Conservation (phyloP, 2,329 filamentous ascomycete species). For the Epichloe baconii region DNA sequence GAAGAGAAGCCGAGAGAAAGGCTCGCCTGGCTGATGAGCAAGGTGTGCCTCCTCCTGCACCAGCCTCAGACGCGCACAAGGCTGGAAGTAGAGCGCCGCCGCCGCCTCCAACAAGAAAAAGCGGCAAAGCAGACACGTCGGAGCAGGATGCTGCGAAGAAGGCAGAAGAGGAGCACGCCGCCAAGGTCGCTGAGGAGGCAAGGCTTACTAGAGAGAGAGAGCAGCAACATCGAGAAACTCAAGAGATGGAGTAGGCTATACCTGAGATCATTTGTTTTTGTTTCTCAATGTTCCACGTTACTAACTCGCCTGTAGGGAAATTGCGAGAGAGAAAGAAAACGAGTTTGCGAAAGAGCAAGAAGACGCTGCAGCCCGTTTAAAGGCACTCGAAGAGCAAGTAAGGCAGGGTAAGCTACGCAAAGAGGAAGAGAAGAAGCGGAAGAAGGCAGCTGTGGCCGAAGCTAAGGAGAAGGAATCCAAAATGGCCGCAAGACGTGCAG, state of each 20-base stretch:
- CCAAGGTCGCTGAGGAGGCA: conserved; percentile 52
- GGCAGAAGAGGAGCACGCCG: conserved; percentile 42
- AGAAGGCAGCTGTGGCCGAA: conserved; percentile 76
- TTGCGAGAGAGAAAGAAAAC: conserved; percentile 62
- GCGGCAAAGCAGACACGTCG: conserved; percentile 43
- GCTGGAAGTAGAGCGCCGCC: conserved; percentile 50
- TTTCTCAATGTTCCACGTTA: neutral
- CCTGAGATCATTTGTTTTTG: neutral
- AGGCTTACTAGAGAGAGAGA: conserved; percentile 55
- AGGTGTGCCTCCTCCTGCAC: conserved; percentile 45
- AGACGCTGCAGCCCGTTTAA: conserved; percentile 69
- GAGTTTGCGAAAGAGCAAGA: conserved; percentile 70
- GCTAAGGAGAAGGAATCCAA: conserved; percentile 80
- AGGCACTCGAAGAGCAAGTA: conserved; percentile 86
- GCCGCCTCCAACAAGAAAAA: conserved; percentile 68
- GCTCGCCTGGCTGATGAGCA: conserved; percentile 71
- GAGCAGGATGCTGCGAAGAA: conserved; percentile 42
- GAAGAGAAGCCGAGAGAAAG: conserved; percentile 77
- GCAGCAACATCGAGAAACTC: conserved; percentile 59
- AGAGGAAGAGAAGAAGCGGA: conserved; percentile 86
- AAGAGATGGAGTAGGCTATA: conserved; percentile 72
- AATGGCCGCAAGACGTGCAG: conserved; percentile 72
- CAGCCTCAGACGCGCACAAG: conserved; percentile 35
- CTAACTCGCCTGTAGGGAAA: conserved; percentile 42
- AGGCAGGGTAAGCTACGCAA: conserved; percentile 89